phyloP scores from a whole-genome alignment of 257 asterid species.

The Solanum bulbocastanum region DNA sequence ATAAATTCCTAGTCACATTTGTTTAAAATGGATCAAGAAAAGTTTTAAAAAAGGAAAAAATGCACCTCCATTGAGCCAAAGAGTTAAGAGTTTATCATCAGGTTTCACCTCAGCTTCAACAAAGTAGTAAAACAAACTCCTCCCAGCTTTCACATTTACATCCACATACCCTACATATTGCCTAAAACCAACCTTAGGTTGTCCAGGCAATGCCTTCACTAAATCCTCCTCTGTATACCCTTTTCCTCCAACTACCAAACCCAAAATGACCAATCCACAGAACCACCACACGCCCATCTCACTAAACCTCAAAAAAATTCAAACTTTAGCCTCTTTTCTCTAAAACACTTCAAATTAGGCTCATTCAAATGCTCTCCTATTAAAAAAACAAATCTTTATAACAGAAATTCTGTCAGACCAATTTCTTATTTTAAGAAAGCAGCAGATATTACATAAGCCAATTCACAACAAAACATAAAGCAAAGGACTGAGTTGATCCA shows the following conservation, averaged over 20 bases:
- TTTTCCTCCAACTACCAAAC: not conserved
- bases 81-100: conserved; percentile 42
- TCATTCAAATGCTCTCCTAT: not conserved
- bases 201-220: conserved; percentile 68
- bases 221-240: conserved; percentile 60
- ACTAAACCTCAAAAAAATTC: conserved; percentile 1
- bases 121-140: conserved; percentile 86
- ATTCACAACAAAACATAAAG: not conserved
- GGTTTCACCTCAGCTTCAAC: conserved; percentile 76
- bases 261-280: conserved; percentile 21
- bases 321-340: not conserved
- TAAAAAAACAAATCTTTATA: conserved; percentile 1
- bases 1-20: not conserved
- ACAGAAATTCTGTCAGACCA: not conserved
- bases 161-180: conserved; percentile 86
- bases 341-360: not conserved
- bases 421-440: not conserved
- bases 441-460: not conserved
- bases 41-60: not conserved
- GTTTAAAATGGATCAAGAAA: not conserved
- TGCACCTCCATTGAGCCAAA: conserved; percentile 95
- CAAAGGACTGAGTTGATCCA: not conserved
- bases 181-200: conserved; percentile 63
- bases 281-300: conserved; percentile 35
- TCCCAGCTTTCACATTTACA: conserved; percentile 67